These are phyloP conservation scores for Backusella australiensis DNA, from an alignment of 192 early-diverging fungal genomes.

Conservation along the genomic window DNA sequence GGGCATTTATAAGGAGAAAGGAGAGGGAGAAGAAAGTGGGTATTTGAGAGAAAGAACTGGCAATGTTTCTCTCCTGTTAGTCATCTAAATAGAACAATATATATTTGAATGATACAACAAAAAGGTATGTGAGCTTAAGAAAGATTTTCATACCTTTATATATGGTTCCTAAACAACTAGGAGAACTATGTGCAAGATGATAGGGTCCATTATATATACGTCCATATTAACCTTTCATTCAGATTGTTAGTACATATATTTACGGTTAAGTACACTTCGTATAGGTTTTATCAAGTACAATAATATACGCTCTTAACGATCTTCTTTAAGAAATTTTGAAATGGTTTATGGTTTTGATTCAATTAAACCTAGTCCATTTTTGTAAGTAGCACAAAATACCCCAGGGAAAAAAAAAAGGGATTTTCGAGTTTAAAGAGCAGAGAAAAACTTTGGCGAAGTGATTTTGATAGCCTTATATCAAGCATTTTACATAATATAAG, in stretches of 20 bases:
- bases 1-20: background rate
- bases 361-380: background rate
- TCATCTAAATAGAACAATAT: background rate
- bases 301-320: background rate
- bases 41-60: background rate
- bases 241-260: background rate
- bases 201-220: background rate
- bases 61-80: background rate
- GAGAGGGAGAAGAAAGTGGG: background rate
- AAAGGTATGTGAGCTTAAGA: background rate
- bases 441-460: no score
- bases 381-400: background rate
- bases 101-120: background rate
- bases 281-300: background rate
- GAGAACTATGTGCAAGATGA: background rate
- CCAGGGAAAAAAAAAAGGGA: background rate
- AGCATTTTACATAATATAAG: background rate
- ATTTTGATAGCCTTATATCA: background rate
- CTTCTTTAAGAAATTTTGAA: background rate
- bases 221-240: background rate
- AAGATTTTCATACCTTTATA: background rate
- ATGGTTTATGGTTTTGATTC: background rate
- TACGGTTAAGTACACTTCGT: background rate
- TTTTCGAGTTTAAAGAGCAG: background rate
- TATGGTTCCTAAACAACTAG: background rate